These are phyloP conservation scores for Boletus speciosus DNA, from an alignment of 768 basidiomycete genomes.

Conservation along the genomic window DNA sequence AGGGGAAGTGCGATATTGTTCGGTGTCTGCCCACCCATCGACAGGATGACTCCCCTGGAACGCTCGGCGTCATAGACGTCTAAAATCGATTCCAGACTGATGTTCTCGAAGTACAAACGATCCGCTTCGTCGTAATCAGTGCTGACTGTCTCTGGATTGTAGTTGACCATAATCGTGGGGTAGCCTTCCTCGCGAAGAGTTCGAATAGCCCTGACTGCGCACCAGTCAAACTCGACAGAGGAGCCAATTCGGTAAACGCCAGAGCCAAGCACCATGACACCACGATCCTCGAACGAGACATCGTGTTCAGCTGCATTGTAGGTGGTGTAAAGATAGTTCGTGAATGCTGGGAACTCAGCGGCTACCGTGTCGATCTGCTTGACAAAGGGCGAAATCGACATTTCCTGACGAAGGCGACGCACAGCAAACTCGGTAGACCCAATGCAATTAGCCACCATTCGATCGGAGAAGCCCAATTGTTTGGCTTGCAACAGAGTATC, in stretches of 20 bases:
- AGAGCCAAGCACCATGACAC: slow-evolving; percentile 96
- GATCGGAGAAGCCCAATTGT: slow-evolving; percentile 94
- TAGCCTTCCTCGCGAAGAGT: slow-evolving; percentile 93
- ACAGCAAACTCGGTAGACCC: slow-evolving; percentile 92
- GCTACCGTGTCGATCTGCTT: slow-evolving; percentile 99
- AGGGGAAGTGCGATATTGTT: slow-evolving; percentile 97
- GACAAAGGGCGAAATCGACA: slow-evolving; percentile 80
- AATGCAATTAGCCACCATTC: slow-evolving; percentile 79
- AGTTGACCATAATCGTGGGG: slow-evolving; percentile 98
- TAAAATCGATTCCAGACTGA: slow-evolving; percentile 91
- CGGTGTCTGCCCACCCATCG: slow-evolving; percentile 98
- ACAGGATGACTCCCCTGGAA: slow-evolving; percentile 87
- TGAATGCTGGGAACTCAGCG: slow-evolving; percentile 97
- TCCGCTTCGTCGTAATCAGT: slow-evolving; percentile 99
- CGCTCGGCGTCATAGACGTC: slow-evolving; percentile 94
- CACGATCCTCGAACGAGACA: slow-evolving; percentile 81
- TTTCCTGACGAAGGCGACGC: slow-evolving; percentile 83
- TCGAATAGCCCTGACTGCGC: slow-evolving; percentile 94
- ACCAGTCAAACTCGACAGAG: slow-evolving; percentile 99
- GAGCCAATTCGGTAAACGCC: slow-evolving; percentile 99
- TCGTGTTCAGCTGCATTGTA: slow-evolving; percentile 98
- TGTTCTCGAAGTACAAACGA: slow-evolving; percentile 97
- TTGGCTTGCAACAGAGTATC: slow-evolving; percentile 77
- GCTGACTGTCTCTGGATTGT: slow-evolving; percentile 98
- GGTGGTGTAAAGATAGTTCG: slow-evolving; percentile 98